Evolutionary conservation across 495 filamentous ascomycete genomes (phyloP), one percentile per base, ranked within the genome.

Genomic region (Letharia columbiana): DNA sequence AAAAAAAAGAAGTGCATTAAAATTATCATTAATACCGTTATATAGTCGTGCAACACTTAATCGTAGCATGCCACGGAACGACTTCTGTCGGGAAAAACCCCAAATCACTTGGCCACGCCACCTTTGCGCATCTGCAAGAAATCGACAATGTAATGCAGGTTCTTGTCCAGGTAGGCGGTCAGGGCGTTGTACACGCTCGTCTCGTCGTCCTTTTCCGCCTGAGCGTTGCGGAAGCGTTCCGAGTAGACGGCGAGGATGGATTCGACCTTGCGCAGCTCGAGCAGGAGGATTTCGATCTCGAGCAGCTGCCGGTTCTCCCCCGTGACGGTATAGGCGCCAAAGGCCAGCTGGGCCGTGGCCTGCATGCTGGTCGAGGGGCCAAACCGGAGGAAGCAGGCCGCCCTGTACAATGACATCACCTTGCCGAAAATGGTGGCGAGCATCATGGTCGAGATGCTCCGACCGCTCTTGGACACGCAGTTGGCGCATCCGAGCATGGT

Each of bases 181-280:
- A 80, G 73, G 28, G 76, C 74, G 62, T 75, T 74, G 64, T 73
- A 77, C 35, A 78, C 74, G 37, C 76, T 72, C 17, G 57, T 64
- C 42, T 64, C 68, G 54, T 79, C 73, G 60, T 79, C 73, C 37
- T 77, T 69, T 28, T 65, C 68, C 28, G 61, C 76, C n/a, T 74
- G 75, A 9, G 74, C 66, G 57, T 78, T 75, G 50, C 72, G 71
- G 62, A 73, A 79, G 12, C 75, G 72, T 49, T 80, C 76, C 50
- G 75, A 67, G 69, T 80, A 82, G 18, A 73, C 73, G 5, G 71
- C 67, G 50, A 81, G 75, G 8, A 79, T 73, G 17, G 75, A 75
- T 50, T 81, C 75, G 7, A 83, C 72, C 65, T 79, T 82, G 37
- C 71, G 69, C n/a, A 82, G 68, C 57, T 82, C 80, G n/a, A 75